phyloP scores from a whole-genome alignment of 2,329 filamentous ascomycete genomes.

The Fusarium luffae region DNA sequence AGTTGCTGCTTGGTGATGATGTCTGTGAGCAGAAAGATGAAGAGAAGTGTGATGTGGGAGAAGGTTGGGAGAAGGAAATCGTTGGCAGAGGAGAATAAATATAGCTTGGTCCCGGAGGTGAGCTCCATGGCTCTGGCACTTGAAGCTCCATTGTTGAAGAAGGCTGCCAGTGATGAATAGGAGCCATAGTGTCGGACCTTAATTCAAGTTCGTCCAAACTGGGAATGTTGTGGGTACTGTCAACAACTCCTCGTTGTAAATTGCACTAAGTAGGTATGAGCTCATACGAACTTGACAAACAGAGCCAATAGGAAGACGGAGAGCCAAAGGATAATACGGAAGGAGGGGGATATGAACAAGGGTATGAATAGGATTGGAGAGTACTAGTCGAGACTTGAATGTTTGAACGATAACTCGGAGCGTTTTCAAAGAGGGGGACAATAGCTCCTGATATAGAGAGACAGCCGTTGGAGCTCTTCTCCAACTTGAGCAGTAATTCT shows the following conservation, averaged over 20 bases:
- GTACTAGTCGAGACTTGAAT: neutral
- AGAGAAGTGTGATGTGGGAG: neutral
- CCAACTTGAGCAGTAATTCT: neutral
- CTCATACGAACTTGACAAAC: neutral
- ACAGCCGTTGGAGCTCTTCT: neutral
- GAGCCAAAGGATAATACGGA: neutral
- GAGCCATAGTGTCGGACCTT: neutral
- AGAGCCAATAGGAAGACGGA: neutral
- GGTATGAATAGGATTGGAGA: neutral
- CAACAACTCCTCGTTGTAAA: neutral
- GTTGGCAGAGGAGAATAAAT: neutral
- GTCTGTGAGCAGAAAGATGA: neutral
- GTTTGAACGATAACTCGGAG: neutral
- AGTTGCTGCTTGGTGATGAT: neutral
- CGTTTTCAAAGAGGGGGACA: neutral
- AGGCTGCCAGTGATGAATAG: neutral
- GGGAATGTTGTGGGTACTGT: neutral
- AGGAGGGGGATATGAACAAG: neutral
- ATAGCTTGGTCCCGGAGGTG: slow-evolving; percentile 3
- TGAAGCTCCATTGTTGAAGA: slow-evolving; percentile 2
- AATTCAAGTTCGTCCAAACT: neutral
- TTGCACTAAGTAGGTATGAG: neutral
- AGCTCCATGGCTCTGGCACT: neutral
- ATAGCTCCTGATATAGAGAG: slow-evolving; percentile 20
- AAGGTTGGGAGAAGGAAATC: neutral